Base-by-base conservation (phyloP, 805 yeast species). In the Metschnikowia continentalis region DNA sequence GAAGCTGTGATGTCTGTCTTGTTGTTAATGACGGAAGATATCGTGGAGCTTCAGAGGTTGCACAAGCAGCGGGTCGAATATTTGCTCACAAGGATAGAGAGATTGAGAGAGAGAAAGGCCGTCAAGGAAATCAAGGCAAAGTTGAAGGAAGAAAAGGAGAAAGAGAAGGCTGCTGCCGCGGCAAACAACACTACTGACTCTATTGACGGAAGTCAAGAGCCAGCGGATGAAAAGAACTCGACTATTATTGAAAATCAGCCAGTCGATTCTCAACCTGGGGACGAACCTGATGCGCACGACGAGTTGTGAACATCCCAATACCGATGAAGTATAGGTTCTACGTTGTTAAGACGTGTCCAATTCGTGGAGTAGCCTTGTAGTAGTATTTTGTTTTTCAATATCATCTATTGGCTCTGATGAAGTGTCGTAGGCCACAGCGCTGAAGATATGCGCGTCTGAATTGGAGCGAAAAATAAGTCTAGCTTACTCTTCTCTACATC, bases 61-160 rank as follows among this genome's bases (percentile, higher is more conserved):
- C 77, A 72, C 48, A 55, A 61, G 20, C 62, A 63, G 23, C 63
- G 76, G 51, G 37, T 66, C 8, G 47, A 57, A 5, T 52, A 54
- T 32, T 66, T 73, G 57, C 59, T 64, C 36, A 44, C 54, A 20
- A 69, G 66, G 49, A 61, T 64, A 41, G 64, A 64, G 6, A 64
- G 59, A 23, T 61, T 72, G 44, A 41, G 61, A 26, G 65, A 62
- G 40, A 70, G 75, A 57, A 67, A 65, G 49, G 51, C 52, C 11
- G 67, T 66, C 50, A 67, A 65, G 51, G 73, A 70, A 50, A 56
- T 60, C 37, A 68, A 70, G 55, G 65, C 64, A 39, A 65, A 66
- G 56, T 52, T 67, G 50, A 72, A 65, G 51, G 61, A 66, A 46
- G 54, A 56, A 49, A 54, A 50, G 40, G 60, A 63, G 42, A 58